Base-by-base conservation (phyloP, 129 eudicot genomes). In the Centrapalus pauciflorus region DNA sequence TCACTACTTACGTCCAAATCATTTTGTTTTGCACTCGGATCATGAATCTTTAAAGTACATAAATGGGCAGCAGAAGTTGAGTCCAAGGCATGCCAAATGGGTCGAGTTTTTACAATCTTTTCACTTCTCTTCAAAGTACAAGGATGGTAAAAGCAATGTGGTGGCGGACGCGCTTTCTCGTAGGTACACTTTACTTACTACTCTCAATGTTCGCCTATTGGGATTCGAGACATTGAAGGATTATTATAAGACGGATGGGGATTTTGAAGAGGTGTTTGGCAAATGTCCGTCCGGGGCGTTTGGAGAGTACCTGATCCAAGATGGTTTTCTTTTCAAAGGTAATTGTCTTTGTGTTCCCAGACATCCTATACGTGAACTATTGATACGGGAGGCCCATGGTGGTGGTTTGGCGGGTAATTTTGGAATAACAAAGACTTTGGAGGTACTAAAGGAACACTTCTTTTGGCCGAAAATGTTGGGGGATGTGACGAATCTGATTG, bases 311-410 rank as follows among this genome's bases (percentile, higher is more conserved):
- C 1, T 33, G 25, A 0, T 43, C 1, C 43, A 65, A 43, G 71
- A 65, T 1, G 71, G 71, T 4, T 65, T 45, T 14, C 58, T 65
- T 4, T 65, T 65, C 26, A 65, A 65, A 28, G 59, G 41, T 0
- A 45, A 65, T 32, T 5, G 19, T 0, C 54, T 67, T 16, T 67
- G 62, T 12, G 10, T 50, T 51, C 61, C 73, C 6, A 49, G 6
- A 14, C 0, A 30, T 50, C 5, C 33, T 1, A 2, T 52, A 7
- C 1, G 56, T 16, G 50, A 43, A 3, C 50, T 43, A 8, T 10
- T 11, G 13, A 11, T 43, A 1, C 13, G 13, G 2, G 50, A 43
- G 17, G 50, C 50, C 2, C 50, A 43, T 43, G 13, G 50, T 10
- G 50, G 50, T 2, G 50, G 50, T 1, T 43, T 43, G 17, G 50